A percentile compares a stretch with the other conserved stretches of the same genome.
Conservation (phyloP, 2,329 filamentous ascomycete genomes). For the Fusarium subglutinans region DNA sequence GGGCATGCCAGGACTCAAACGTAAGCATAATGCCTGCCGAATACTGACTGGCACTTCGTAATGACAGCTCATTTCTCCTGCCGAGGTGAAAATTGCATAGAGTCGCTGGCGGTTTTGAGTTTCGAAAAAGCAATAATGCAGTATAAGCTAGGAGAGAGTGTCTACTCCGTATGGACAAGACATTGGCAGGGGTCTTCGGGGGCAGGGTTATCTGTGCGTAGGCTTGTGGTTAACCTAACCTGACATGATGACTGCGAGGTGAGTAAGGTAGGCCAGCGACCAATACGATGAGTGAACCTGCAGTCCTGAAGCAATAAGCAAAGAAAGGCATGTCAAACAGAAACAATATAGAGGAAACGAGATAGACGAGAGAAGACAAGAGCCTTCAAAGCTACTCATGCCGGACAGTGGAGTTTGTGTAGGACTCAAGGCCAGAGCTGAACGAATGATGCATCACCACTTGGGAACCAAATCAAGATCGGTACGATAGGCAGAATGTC, state of each 20-base stretch:
- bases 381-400: constrained; percentile 20
- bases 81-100: constrained; percentile 3
- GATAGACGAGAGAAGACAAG: constrained; percentile 12
- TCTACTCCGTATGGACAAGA: constrained; percentile 3
- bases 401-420: constrained; percentile 19
- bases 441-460: not conserved
- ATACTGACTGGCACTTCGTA: not conserved
- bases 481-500: not conserved
- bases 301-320: constrained; percentile 16
- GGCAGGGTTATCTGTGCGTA: constrained; percentile 1
- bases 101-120: constrained; percentile 8
- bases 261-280: constrained; percentile 22
- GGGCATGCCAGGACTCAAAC: not conserved
- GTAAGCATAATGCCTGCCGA: not conserved
- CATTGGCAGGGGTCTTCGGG: constrained; percentile 3
- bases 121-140: constrained; percentile 24
- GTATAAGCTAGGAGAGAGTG: constrained; percentile 31
- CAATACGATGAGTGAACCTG: constrained; percentile 6
- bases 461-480: not conserved
- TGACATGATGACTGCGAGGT: constrained; percentile 5
- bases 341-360: constrained; percentile 21
- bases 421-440: not conserved
- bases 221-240: constrained; percentile 3
- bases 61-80: constrained; percentile 6
- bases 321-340: constrained; percentile 7